Conservation (phyloP, 129 eudicot species). For the Kitagawia praeruptora region DNA sequence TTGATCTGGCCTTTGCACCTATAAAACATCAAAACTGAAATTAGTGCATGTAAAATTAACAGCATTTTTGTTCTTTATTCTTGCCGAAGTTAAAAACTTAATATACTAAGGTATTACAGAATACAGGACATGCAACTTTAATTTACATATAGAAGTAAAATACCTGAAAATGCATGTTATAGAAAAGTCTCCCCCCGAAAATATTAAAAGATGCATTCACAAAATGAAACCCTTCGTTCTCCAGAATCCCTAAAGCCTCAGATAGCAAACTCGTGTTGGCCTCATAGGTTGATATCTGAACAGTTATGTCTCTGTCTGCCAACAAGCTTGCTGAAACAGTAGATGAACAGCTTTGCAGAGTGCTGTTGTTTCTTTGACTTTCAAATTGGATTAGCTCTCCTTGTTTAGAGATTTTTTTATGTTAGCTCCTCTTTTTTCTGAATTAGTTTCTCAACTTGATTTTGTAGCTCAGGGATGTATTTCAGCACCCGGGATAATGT, state of each 20-base stretch:
- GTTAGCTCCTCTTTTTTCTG: slow-evolving; percentile 27
- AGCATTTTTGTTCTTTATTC: not conserved
- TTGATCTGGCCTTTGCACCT: not conserved
- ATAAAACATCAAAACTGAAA: not conserved
- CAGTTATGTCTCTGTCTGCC: slow-evolving; percentile 14
- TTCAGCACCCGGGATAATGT: slow-evolving; percentile 39
- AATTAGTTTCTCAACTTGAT: slow-evolving; percentile 27
- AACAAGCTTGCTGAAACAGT: slow-evolving; percentile 10
- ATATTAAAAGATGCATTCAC: slow-evolving; percentile 17
- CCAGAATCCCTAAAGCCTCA: slow-evolving; percentile 7
- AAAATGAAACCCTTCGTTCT: slow-evolving; percentile 17
- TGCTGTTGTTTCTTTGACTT: not conserved
- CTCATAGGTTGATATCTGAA: slow-evolving; percentile 18
- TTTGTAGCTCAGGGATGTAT: slow-evolving; percentile 54
- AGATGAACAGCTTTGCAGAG: not conserved
- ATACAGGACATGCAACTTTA: not conserved
- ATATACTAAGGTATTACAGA: not conserved
- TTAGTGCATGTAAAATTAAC: not conserved
- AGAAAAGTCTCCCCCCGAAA: slow-evolving; percentile 10
- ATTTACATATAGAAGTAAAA: not conserved
- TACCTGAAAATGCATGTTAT: slow-evolving; percentile 22
- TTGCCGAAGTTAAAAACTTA: not conserved
- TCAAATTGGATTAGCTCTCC: not conserved
- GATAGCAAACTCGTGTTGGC: not conserved
- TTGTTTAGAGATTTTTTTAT: slow-evolving; percentile 4